phyloP scores from a whole-genome alignment of 495 filamentous ascomycete species.

The Aspergillus homomorphus region DNA sequence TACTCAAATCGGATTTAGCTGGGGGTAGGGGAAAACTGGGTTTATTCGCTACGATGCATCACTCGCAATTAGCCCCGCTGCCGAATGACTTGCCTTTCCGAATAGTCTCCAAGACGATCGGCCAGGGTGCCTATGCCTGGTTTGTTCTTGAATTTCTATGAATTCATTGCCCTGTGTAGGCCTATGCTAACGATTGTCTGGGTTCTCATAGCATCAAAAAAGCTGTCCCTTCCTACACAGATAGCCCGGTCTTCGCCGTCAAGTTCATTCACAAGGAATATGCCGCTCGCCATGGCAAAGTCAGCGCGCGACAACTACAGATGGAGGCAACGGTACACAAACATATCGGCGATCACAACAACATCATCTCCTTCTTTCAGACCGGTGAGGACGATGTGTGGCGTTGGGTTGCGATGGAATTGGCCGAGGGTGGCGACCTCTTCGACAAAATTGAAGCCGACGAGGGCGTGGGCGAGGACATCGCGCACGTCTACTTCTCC shows the following conservation, averaged over 20 bases:
- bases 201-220: slow-evolving; percentile 75
- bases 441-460: slow-evolving; percentile 99
- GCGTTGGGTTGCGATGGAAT: slow-evolving; percentile 98
- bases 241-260: slow-evolving; percentile 83
- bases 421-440: slow-evolving; percentile 90
- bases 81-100: slow-evolving; percentile 87
- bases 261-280: slow-evolving; percentile 99
- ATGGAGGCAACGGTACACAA: slow-evolving; percentile 88
- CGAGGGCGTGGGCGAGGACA: slow-evolving; percentile 83
- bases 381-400: slow-evolving; percentile 84
- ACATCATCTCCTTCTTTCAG: slow-evolving; percentile 88
- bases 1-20: not conserved
- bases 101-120: slow-evolving; percentile 93
- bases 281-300: slow-evolving; percentile 80
- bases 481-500: slow-evolving; percentile 93
- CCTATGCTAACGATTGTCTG: slow-evolving; percentile 10
- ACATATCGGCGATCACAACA: slow-evolving; percentile 81
- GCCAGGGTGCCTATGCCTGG: slow-evolving; percentile 96
- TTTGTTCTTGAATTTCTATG: slow-evolving; percentile 41
- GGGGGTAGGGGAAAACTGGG: not conserved
- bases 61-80: slow-evolving; percentile 87
- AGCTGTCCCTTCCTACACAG: slow-evolving; percentile 66
- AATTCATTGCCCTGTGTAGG: not conserved
- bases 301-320: slow-evolving; percentile 80
- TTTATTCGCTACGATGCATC: slow-evolving; percentile 43